Evolutionary conservation across 1,284 basidiomycete genomes (phyloP).

Genomic region (Microbotryomycetes sp.): DNA sequence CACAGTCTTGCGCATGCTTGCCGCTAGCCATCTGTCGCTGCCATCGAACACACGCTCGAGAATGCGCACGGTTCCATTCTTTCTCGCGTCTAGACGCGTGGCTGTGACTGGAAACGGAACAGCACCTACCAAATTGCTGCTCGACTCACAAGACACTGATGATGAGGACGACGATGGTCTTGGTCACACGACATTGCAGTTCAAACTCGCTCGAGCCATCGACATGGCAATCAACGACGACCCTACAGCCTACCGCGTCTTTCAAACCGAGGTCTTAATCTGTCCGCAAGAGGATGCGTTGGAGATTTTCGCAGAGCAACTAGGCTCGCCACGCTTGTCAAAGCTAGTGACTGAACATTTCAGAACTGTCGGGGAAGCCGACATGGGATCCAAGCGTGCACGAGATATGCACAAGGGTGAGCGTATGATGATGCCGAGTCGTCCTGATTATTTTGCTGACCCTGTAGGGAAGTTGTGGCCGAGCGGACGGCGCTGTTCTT

Average conservation of each 20-base stretch:
- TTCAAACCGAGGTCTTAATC: conserved; percentile 65
- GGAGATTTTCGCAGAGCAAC: conserved; percentile 50
- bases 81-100: conserved; percentile 41
- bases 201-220: conserved; percentile 37
- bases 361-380: conserved; percentile 47
- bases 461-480: conserved; percentile 40
- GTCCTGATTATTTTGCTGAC: conserved; percentile 56
- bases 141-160: conserved; percentile 3
- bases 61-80: conserved; percentile 39
- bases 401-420: conserved; percentile 6
- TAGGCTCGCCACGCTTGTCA: conserved; percentile 60
- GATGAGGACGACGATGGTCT: conserved; percentile 33
- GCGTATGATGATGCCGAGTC: neutral
- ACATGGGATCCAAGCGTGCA: conserved; percentile 25
- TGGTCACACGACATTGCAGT: conserved; percentile 35
- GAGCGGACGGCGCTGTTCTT: conserved; percentile 83
- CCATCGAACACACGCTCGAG: conserved; percentile 20
- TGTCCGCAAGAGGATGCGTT: conserved; percentile 86
- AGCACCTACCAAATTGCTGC: neutral
- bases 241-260: conserved; percentile 49
- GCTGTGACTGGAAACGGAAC: conserved; percentile 6
- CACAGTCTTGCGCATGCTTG: conserved; percentile 40
- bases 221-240: conserved; percentile 33
- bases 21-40: conserved; percentile 29
- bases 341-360: conserved; percentile 68